Percentiles rank a stretch among this genome's conserved stretches.
These are phyloP conservation scores for Cantharellus cinnabarinus DNA, from an alignment of 768 basidiomycete species.

Conservation along the genomic window DNA sequence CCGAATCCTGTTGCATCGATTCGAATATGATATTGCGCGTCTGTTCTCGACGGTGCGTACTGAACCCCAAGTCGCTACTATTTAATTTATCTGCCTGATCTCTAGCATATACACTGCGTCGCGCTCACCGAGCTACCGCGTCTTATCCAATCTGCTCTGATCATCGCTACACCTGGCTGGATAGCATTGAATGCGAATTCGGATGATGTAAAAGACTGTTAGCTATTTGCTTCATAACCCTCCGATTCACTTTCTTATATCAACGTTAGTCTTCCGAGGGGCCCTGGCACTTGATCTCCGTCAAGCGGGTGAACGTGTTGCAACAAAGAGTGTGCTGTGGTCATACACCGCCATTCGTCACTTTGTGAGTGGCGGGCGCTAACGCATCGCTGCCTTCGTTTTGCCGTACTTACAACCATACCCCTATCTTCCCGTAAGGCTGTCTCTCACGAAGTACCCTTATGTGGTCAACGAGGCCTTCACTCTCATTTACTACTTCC, in stretches of 20 bases:
- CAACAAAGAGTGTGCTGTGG: slow-evolving; percentile 58
- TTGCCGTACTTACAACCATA: neutral
- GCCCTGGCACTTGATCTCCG: slow-evolving; percentile 58
- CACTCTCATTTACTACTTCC: slow-evolving; percentile 49
- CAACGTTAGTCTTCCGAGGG: slow-evolving; percentile 28
- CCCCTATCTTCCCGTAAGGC: slow-evolving; percentile 23
- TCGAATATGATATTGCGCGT: slow-evolving; percentile 54
- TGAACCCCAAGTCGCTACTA: neutral
- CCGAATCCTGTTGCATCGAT: slow-evolving; percentile 43
- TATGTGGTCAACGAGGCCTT: slow-evolving; percentile 43
- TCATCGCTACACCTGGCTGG: slow-evolving; percentile 46
- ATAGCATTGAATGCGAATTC: slow-evolving; percentile 41
- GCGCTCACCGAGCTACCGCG: slow-evolving; percentile 47
- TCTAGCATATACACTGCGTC: slow-evolving; percentile 33
- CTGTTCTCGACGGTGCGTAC: slow-evolving; percentile 35
- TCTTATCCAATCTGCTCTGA: slow-evolving; percentile 41
- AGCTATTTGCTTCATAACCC: neutral
- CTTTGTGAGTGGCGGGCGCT: slow-evolving; percentile 30
- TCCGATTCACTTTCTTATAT: neutral
- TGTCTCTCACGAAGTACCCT: slow-evolving; percentile 43
- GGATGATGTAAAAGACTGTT: slow-evolving; percentile 49
- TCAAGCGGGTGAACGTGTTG: slow-evolving; percentile 56
- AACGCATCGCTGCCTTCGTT: neutral
- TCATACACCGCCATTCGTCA: slow-evolving; percentile 57
- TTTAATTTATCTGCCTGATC: neutral